A percentile compares a stretch with the other conserved stretches of the same genome.
These are phyloP conservation scores for Orbilia oligospora DNA, from an alignment of 2,329 filamentous ascomycete genomes.

Conservation along the genomic window DNA sequence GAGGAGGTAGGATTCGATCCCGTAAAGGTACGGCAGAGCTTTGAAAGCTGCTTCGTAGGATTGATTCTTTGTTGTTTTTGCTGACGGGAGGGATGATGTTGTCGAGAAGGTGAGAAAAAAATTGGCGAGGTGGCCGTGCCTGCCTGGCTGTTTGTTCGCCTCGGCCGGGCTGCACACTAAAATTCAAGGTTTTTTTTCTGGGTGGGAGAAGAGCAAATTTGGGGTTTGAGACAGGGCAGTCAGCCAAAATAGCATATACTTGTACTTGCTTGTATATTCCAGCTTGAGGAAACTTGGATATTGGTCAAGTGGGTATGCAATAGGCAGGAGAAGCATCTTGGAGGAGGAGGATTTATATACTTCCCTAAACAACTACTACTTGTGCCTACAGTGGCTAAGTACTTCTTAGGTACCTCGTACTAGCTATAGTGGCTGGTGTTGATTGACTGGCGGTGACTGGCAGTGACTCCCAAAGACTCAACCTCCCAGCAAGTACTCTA, in stretches of 20 bases:
- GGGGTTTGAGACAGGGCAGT: slow-evolving; percentile 11
- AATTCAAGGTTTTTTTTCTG: slow-evolving; percentile 55
- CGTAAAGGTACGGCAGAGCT: slow-evolving; percentile 50
- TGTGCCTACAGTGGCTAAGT: too few species aligned
- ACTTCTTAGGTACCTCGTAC: too few species aligned
- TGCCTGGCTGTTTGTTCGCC: not conserved
- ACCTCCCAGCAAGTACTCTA: too few species aligned
- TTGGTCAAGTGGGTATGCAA: not conserved
- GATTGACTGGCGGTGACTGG: slow-evolving; percentile 26
- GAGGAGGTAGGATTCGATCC: slow-evolving; percentile 54
- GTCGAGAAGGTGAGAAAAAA: slow-evolving; percentile 37
- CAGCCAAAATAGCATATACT: slow-evolving; percentile 24
- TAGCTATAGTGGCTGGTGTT: too few species aligned
- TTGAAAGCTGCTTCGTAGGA: slow-evolving; percentile 49
- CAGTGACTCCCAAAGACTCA: slow-evolving; percentile 38
- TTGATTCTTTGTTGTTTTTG: slow-evolving; percentile 29
- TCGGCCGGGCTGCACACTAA: not conserved
- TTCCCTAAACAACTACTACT: too few species aligned
- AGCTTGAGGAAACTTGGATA: too few species aligned
- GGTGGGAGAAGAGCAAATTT: slow-evolving; percentile 30
- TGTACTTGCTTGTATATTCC: not conserved
- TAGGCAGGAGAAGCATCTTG: not conserved
- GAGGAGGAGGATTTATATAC: too few species aligned
- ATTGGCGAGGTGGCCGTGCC: slow-evolving; percentile 49
- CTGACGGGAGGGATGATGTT: slow-evolving; percentile 26